Percentiles rank a stretch among this genome's conserved stretches.
phyloP scores from a whole-genome alignment of 2,329 filamentous ascomycete species.

The Tolypocladium album region DNA sequence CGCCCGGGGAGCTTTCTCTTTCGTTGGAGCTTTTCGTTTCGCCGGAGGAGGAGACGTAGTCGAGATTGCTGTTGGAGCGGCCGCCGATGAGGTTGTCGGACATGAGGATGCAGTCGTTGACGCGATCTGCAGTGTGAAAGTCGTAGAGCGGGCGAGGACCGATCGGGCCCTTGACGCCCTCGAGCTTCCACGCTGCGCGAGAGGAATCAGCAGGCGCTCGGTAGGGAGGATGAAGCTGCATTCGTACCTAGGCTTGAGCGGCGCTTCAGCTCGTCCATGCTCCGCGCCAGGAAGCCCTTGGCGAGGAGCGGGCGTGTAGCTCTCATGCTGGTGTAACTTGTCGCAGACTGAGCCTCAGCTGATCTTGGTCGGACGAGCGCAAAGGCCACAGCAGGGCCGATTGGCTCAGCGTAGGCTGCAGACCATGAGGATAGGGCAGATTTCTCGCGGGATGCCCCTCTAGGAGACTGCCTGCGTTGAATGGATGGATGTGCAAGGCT shows the following conservation, averaged over 20 bases:
- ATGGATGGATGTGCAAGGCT: background rate
- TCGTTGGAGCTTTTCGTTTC: conserved; percentile 1
- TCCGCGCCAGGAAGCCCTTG: conserved; percentile 47
- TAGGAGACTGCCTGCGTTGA: background rate
- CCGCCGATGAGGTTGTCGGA: conserved; percentile 81
- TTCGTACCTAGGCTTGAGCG: conserved; percentile 42
- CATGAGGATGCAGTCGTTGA: conserved; percentile 61
- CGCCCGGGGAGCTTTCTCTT: conserved; percentile 2
- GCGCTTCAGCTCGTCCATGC: conserved; percentile 48
- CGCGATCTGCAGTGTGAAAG: conserved; percentile 42
- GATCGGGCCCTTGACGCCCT: conserved; percentile 55
- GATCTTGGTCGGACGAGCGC: background rate
- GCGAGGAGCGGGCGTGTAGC: conserved; percentile 29
- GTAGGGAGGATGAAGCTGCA: fast-evolving
- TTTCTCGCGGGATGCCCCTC: background rate
- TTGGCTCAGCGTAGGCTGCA: conserved; percentile 16
- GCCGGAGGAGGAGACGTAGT: conserved; percentile 40
- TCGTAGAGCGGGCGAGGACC: conserved; percentile 54
- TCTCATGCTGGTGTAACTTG: conserved; percentile 30
- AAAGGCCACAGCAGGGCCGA: conserved; percentile 9
- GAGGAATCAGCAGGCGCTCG: background rate
- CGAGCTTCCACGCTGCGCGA: conserved; percentile 51
- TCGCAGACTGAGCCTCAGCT: background rate
- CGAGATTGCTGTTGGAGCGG: conserved; percentile 64
- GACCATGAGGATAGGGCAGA: conserved; percentile 8